Evolutionary conservation across 2,329 filamentous ascomycete genomes (phyloP).

Genomic region (Coniochaeta ligniaria): DNA sequence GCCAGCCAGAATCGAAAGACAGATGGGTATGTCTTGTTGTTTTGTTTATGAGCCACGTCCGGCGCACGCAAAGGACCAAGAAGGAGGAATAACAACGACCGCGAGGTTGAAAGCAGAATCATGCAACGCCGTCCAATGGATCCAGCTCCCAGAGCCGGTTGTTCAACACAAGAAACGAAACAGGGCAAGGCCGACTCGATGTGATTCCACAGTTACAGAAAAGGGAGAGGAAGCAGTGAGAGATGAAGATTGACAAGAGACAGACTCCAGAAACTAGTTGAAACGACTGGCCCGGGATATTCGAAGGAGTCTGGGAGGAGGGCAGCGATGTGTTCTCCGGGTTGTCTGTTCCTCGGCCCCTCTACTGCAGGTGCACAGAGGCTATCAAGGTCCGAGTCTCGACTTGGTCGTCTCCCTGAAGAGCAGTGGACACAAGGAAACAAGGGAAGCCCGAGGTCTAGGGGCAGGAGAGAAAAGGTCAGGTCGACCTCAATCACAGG

Average conservation of each 20-base stretch:
- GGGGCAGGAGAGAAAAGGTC: background rate
- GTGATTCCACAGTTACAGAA: background rate
- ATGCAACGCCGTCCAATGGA: conserved; percentile 7
- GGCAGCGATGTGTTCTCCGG: background rate
- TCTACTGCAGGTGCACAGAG: background rate
- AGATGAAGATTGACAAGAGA: background rate
- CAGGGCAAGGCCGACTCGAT: background rate
- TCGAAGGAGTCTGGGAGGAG: background rate
- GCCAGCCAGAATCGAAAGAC: background rate
- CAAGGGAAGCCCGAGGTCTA: background rate
- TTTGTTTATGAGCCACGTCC: background rate
- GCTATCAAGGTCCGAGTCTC: background rate
- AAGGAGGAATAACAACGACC: background rate
- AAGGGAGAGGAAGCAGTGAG: conserved; percentile 4
- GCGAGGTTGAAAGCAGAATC: background rate
- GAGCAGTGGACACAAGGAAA: background rate
- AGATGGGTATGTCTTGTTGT: conserved; percentile 1
- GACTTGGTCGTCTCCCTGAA: background rate
- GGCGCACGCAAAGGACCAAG: background rate
- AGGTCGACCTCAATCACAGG: background rate
- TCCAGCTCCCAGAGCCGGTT: conserved; percentile 11
- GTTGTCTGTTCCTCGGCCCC: background rate
- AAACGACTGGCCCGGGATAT: background rate
- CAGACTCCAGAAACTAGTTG: background rate
- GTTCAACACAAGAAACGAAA: background rate